Evolutionary conservation across 1,139 yeast genomes (phyloP).

Genomic region (Meyerozyma elateridarum): DNA sequence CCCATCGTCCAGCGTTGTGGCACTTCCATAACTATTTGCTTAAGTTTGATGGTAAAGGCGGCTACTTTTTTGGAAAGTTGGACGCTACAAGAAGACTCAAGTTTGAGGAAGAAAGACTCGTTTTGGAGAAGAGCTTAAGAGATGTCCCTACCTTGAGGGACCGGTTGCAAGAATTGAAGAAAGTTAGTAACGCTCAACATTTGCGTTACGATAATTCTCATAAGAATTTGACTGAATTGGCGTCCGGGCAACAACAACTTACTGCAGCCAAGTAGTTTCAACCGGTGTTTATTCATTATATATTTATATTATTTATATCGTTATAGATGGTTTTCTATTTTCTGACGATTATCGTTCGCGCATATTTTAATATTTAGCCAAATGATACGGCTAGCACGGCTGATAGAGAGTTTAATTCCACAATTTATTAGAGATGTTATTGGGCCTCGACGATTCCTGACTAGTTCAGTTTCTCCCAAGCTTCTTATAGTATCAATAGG

Average conservation of each 20-base stretch:
- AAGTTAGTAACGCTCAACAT: constrained; percentile 46
- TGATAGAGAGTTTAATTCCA: too few species aligned
- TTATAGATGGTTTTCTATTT: too few species aligned
- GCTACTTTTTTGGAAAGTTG: constrained; percentile 62
- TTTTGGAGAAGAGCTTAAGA: constrained; percentile 58
- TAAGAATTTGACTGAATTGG: constrained; percentile 11
- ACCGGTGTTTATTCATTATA: not conserved
- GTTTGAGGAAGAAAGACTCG: constrained; percentile 67
- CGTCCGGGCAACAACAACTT: not conserved
- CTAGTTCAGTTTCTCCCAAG: too few species aligned
- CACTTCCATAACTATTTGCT: constrained; percentile 80
- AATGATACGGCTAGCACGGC: too few species aligned
- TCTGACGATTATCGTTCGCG: too few species aligned
- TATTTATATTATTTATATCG: not conserved
- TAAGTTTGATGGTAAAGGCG: constrained; percentile 83
- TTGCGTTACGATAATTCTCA: constrained; percentile 13
- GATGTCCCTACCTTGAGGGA: constrained; percentile 65
- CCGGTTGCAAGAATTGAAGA: constrained; percentile 54
- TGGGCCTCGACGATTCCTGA: too few species aligned
- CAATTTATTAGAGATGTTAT: too few species aligned
- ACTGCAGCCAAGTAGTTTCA: not conserved
- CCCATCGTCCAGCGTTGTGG: constrained; percentile 91
- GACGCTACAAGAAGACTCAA: constrained; percentile 65
- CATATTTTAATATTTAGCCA: too few species aligned
- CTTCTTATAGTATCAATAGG: constrained; percentile 50